Evolutionary conservation across 2,329 filamentous ascomycete species (phyloP).

Genomic region (Colletotrichum sp.): DNA sequence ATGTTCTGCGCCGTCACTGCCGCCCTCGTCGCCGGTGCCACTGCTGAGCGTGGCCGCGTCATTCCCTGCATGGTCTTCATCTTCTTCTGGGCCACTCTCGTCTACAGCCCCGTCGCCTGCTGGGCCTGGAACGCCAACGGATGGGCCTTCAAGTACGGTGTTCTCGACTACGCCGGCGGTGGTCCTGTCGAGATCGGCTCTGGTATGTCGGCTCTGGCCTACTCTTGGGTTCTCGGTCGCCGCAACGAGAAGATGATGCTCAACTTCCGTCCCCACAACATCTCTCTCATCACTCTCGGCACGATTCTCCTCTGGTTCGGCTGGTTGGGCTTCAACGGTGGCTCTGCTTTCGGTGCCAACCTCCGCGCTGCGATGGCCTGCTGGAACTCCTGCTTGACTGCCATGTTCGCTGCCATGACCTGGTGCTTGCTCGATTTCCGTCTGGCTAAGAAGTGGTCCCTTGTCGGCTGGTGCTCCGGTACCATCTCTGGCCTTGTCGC

Average conservation of each 20-base stretch:
- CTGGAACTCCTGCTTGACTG: slow-evolving; percentile 96
- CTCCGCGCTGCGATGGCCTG: slow-evolving; percentile 93
- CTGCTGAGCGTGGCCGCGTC: slow-evolving; percentile 91
- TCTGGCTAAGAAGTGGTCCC: slow-evolving; percentile 90
- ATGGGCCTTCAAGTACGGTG: slow-evolving; percentile 89
- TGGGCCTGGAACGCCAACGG: slow-evolving; percentile 97
- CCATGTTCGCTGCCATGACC: slow-evolving; percentile 88
- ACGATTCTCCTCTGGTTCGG: slow-evolving; percentile 98
- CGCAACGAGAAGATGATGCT: slow-evolving; percentile 99
- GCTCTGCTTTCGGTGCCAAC: slow-evolving; percentile 92
- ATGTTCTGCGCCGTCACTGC: slow-evolving; percentile 96
- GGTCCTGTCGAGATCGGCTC: slow-evolving; percentile 97
- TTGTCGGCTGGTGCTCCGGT: slow-evolving; percentile 76
- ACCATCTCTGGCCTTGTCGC: slow-evolving; percentile 74
- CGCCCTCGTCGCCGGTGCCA: slow-evolving; percentile 88
- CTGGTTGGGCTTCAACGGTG: slow-evolving; percentile 98
- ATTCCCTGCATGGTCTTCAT: slow-evolving; percentile 94
- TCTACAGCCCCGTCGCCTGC: slow-evolving; percentile 96
- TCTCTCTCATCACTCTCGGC: slow-evolving; percentile 93
- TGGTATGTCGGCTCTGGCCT: slow-evolving; percentile 90
- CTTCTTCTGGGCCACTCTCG: slow-evolving; percentile 95
- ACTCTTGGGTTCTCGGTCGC: slow-evolving; percentile 93
- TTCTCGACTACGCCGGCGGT: slow-evolving; percentile 95
- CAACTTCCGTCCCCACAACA: slow-evolving; percentile 99
- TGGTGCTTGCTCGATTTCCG: slow-evolving; percentile 98